phyloP scores from a whole-genome alignment of 768 basidiomycete genomes.

The Russula olivacea region DNA sequence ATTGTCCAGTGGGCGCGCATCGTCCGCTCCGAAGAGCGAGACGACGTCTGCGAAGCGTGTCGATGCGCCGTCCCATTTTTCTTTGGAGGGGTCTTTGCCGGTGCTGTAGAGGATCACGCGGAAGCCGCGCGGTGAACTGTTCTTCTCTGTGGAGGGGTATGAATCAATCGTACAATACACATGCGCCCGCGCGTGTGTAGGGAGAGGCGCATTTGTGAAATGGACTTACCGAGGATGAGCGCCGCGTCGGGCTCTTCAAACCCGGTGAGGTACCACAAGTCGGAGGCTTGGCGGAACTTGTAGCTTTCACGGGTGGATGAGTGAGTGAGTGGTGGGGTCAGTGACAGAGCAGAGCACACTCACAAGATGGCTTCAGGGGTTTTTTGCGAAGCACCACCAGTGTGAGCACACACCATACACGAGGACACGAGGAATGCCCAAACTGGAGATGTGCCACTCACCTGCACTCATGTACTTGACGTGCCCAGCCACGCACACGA shows the following conservation, averaged over 20 bases:
- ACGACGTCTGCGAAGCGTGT: conserved; percentile 63
- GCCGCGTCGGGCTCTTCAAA: conserved; percentile 93
- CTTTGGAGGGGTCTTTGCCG: conserved; percentile 67
- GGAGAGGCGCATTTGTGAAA: not conserved
- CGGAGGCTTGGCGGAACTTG: conserved; percentile 87
- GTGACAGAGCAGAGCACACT: not conserved
- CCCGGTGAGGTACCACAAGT: conserved; percentile 95
- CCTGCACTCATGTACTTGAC: conserved; percentile 39
- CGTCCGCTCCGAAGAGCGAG: conserved; percentile 71
- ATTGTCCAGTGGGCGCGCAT: conserved; percentile 50
- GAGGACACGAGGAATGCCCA: not conserved
- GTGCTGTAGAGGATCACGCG: conserved; percentile 79
- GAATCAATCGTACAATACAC: not conserved
- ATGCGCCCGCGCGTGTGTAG: not conserved
- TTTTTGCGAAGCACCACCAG: not conserved
- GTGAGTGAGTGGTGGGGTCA: not conserved
- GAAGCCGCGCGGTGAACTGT: conserved; percentile 67
- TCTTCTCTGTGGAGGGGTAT: conserved; percentile 48
- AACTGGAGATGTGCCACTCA: conserved; percentile 9
- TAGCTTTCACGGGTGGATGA: conserved; percentile 49
- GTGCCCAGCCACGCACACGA: conserved; percentile 41
- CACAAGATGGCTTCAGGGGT: conserved; percentile 22
- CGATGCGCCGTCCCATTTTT: conserved; percentile 91
- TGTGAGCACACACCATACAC: not conserved
- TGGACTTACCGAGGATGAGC: conserved; percentile 64